Evolutionary conservation across 345 rosid species (phyloP), one percentile per base, ranked within the genome.

Genomic region (Moricandia moricandioides): DNA sequence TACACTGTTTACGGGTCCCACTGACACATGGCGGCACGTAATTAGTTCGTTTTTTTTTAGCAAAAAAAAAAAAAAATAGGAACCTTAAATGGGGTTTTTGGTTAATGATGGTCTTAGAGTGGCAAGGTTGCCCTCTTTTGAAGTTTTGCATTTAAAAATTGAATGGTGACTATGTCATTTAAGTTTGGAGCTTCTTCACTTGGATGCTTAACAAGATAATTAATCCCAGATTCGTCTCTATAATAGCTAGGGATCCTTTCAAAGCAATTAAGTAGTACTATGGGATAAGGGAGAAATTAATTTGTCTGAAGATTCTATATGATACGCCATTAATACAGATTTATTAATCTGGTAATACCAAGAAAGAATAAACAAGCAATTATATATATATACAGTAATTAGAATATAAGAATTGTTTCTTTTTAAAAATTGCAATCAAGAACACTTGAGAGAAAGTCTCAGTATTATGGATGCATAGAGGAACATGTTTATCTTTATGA

Each of bases 241-340:
- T 26, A 54, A 62, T 62, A 39, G 65, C 49, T 51, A 63, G 43
- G 54, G 70, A 24, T 21, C 24, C 62, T 75, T 75, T 35, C 60
- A 75, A 43, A 68, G 72, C 67, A 75, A 67, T 34, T 10, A 60
- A 75, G 51, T 35, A 35, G 24, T 21, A n/a, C 29, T 27, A 27
- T 47, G 62, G 43, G 47, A 66, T 57, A 16, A 65, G 30, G 55
- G 29, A 65, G 21, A 65, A 17, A 24, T 54, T 11, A 30, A 24
- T 37, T 11, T 37, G 12, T 18, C 34, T 54, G 24, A 13, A 61
- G 31, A 69, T 75, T 51, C 57, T 52, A 40, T 26, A 17, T 70
- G 70, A 70, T 69, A 69, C 54, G 63, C 79, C 45, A 68, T 75
- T 55, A 70, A 29, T 70, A 13, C 70, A 7, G 52, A 29, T 64